These are phyloP conservation scores for Stromatinia cepivora DNA, from an alignment of 2,329 filamentous ascomycete genomes.

Conservation along the genomic window DNA sequence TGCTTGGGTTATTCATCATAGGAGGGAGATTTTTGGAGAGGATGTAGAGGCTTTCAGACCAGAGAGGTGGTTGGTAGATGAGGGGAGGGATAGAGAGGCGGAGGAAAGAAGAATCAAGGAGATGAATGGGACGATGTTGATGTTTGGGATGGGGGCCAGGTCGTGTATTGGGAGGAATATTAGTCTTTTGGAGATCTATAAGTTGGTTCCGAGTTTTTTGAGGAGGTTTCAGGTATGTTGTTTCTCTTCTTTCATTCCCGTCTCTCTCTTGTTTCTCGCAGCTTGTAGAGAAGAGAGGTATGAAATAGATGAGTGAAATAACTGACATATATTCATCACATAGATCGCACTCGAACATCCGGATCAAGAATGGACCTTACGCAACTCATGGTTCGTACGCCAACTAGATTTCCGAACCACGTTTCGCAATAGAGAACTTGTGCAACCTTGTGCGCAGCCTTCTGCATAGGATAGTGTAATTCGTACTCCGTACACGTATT, in stretches of 20 bases:
- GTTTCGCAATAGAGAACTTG: constrained; percentile 33
- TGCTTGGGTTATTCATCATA: constrained; percentile 72
- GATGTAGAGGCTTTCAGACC: constrained; percentile 67
- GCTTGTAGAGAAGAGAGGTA: not conserved
- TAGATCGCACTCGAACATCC: constrained; percentile 58
- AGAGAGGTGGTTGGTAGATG: constrained; percentile 62
- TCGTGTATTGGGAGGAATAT: constrained; percentile 72
- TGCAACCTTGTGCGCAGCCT: not conserved
- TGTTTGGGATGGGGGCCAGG: constrained; percentile 70
- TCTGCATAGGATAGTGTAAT: not conserved
- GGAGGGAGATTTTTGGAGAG: constrained; percentile 65
- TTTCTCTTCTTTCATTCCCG: not conserved
- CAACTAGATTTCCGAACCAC: constrained; percentile 53
- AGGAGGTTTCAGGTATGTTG: constrained; percentile 60
- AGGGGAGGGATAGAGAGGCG: constrained; percentile 41
- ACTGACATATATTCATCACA: not conserved
- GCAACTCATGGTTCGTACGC: constrained; percentile 65
- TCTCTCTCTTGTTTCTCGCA: not conserved
- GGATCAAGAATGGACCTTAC: constrained; percentile 55
- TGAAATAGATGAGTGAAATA: not conserved
- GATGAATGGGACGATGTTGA: constrained; percentile 70
- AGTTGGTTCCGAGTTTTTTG: constrained; percentile 60
- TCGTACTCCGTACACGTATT: not conserved
- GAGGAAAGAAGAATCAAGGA: constrained; percentile 58
- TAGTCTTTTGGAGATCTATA: constrained; percentile 62